Conservation (phyloP, 2,329 filamentous ascomycete genomes). For the Aspergillus clavatus region DNA sequence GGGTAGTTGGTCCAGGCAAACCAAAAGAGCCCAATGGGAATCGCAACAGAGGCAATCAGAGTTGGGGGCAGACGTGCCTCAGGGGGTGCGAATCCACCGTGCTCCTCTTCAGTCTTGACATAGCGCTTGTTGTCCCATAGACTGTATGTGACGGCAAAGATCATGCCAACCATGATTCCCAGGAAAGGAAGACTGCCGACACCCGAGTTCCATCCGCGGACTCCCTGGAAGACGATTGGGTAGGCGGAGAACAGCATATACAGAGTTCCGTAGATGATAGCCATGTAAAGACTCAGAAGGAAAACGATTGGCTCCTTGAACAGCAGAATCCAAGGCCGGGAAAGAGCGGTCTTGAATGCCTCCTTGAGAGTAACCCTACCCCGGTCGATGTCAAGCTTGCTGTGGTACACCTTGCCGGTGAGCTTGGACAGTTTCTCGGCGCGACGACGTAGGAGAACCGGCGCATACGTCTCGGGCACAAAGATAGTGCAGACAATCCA, state of each 20-base stretch:
- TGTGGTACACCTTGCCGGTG: slow-evolving; percentile 47
- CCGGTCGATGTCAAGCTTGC: slow-evolving; percentile 37
- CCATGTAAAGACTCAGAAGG: slow-evolving; percentile 28
- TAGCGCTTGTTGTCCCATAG: slow-evolving; percentile 35
- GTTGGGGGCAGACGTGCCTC: slow-evolving; percentile 51
- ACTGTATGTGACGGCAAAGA: slow-evolving; percentile 34
- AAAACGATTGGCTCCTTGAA: slow-evolving; percentile 43
- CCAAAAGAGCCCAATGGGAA: slow-evolving; percentile 56
- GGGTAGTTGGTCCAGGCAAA: slow-evolving; percentile 55
- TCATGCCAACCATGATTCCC: slow-evolving; percentile 30
- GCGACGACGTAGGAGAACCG: slow-evolving; percentile 49
- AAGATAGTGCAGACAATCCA: slow-evolving; percentile 39
- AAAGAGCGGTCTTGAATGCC: slow-evolving; percentile 46
- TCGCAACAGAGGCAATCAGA: slow-evolving; percentile 44
- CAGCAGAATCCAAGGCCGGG: slow-evolving; percentile 47
- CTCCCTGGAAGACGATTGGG: slow-evolving; percentile 27
- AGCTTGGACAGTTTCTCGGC: slow-evolving; percentile 46
- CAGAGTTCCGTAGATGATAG: slow-evolving; percentile 27
- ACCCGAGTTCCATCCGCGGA: slow-evolving; percentile 28
- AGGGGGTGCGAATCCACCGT: slow-evolving; percentile 42
- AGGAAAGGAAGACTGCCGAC: slow-evolving; percentile 25
- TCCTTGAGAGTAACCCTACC: slow-evolving; percentile 38
- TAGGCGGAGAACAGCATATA: slow-evolving; percentile 31
- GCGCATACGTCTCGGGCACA: slow-evolving; percentile 43
- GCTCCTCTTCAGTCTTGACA: slow-evolving; percentile 18